A percentile compares a stretch with the other conserved stretches of the same genome.
Conservation (phyloP, 2,329 filamentous ascomycete genomes). For the Ophiocordyceps sinensis region DNA sequence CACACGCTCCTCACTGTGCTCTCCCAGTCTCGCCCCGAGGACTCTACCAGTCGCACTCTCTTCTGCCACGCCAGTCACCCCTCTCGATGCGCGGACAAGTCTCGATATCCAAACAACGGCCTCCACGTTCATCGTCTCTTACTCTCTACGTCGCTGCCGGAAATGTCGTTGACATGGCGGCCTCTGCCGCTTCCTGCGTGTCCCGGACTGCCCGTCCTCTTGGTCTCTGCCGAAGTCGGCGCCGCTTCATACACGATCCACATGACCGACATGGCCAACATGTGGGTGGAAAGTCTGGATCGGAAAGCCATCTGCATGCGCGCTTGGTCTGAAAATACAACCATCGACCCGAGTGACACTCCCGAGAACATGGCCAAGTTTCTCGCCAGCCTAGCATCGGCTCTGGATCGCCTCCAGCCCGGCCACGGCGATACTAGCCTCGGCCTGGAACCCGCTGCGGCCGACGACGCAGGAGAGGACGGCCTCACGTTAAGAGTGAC, state of each 20-base stretch:
- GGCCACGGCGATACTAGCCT: conserved; percentile 31
- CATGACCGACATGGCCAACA: conserved; percentile 55
- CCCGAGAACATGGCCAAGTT: conserved; percentile 53
- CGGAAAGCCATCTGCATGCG: conserved; percentile 47
- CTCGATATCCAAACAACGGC: not conserved
- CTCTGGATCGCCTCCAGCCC: conserved; percentile 30
- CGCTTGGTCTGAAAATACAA: conserved; percentile 47
- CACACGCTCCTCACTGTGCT: conserved; percentile 3
- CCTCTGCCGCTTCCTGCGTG: conserved; percentile 28
- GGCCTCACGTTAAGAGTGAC: conserved; percentile 39
- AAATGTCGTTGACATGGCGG: conserved; percentile 23
- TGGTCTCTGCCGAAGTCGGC: conserved; percentile 45
- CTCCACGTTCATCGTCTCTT: not conserved
- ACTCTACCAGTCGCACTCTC: not conserved
- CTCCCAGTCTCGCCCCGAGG: conserved; percentile 5
- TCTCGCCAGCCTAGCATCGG: conserved; percentile 43
- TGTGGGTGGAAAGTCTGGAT: conserved; percentile 58
- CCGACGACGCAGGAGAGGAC: conserved; percentile 20
- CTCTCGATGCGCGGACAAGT: not conserved
- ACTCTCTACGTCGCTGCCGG: not conserved
- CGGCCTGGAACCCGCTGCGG: conserved; percentile 20
- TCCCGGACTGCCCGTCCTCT: conserved; percentile 38
- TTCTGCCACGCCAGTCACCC: not conserved
- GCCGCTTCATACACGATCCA: conserved; percentile 46
- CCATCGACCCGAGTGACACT: conserved; percentile 60